Evolutionary conservation across 176 grass and related monocot genomes (phyloP).

Genomic region (Carex pumila): DNA sequence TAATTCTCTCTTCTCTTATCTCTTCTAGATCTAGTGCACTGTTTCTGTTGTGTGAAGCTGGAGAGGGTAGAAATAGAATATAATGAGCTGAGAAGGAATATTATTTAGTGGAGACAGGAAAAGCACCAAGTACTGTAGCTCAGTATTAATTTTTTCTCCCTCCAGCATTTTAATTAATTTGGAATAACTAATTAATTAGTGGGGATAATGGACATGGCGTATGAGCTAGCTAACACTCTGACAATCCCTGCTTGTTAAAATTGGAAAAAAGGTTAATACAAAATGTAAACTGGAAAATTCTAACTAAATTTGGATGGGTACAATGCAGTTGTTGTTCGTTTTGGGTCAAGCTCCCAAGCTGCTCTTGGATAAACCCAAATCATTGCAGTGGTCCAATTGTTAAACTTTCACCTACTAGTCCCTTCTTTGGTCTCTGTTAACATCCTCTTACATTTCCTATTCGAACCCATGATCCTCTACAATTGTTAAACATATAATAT

Average conservation of each 20-base stretch:
- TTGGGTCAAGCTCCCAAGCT: not conserved
- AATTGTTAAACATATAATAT: not conserved
- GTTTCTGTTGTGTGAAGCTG: not conserved
- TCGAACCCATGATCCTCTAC: not conserved
- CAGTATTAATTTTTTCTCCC: not conserved
- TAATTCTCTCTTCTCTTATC: not conserved
- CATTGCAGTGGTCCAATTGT: constrained; percentile 1
- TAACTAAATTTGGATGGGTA: not conserved
- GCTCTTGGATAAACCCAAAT: not conserved
- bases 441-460: constrained; percentile 9
- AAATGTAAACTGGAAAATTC: not conserved
- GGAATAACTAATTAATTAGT: constrained; percentile 7
- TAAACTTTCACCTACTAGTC: constrained; percentile 14
- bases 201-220: constrained; percentile 8
- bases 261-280: not conserved
- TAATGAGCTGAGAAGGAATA: constrained; percentile 21
- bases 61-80: constrained; percentile 3
- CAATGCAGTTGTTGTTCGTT: not conserved
- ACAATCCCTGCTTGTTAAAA: not conserved
- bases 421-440: not conserved
- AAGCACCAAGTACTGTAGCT: constrained; percentile 31
- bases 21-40: constrained; percentile 20
- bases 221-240: not conserved
- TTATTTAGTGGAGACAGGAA: constrained; percentile 24
- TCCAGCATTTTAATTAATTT: not conserved